These are phyloP conservation scores for Aschersonia sp. DNA, from an alignment of 2,329 filamentous ascomycete genomes.

Conservation along the genomic window DNA sequence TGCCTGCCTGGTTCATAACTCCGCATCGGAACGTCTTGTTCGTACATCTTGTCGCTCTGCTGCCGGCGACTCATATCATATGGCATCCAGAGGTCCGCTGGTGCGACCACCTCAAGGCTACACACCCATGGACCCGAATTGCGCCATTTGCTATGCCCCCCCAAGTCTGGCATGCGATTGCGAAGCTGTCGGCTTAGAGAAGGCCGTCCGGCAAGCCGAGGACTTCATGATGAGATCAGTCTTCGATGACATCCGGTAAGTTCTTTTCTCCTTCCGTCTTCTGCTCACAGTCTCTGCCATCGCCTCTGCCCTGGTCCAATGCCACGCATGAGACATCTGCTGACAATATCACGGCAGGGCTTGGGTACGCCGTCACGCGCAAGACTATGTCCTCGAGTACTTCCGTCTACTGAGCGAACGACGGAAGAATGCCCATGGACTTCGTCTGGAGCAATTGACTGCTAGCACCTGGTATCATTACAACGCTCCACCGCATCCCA, in stretches of 20 bases:
- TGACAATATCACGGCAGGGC: conserved; percentile 21
- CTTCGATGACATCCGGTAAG: conserved; percentile 50
- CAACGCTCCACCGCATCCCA: conserved; percentile 40
- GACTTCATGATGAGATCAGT: conserved; percentile 47
- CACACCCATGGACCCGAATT: conserved; percentile 55
- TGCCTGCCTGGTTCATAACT: not conserved
- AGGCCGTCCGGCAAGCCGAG: conserved; percentile 49
- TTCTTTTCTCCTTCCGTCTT: not conserved
- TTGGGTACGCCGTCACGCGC: conserved; percentile 51
- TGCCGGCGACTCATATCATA: conserved; percentile 14
- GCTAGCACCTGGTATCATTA: conserved; percentile 43
- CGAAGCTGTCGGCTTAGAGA: conserved; percentile 49
- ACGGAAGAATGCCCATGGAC: conserved; percentile 41
- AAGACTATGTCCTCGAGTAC: conserved; percentile 54
- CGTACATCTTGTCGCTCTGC: not conserved
- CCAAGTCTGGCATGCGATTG: conserved; percentile 47
- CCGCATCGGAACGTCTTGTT: not conserved
- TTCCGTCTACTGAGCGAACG: conserved; percentile 47
- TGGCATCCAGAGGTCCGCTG: conserved; percentile 34
- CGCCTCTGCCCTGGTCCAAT: no score
- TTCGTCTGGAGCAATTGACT: conserved; percentile 40
- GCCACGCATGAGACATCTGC: no score
- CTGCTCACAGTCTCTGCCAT: no score
- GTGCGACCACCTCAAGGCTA: conserved; percentile 25
- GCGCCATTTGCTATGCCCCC: conserved; percentile 50